phyloP scores from a whole-genome alignment of 257 asterid species.

The Ajuga chamaepitys region DNA sequence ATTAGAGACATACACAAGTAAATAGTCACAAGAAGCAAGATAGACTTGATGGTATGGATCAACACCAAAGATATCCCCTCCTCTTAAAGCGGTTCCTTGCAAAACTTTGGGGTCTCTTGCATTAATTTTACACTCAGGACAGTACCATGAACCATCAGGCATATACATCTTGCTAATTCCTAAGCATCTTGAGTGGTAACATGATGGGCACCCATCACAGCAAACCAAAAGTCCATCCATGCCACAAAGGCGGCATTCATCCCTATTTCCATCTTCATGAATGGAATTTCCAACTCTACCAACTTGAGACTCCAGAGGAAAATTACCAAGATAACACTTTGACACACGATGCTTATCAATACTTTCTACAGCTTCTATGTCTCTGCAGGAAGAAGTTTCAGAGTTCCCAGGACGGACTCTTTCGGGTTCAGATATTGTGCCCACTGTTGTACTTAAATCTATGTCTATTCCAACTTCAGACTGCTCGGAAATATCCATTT shows the following conservation, averaged over 20 bases:
- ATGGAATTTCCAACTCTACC: conserved; percentile 24
- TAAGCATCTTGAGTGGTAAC: conserved; percentile 76
- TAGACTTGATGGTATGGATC: conserved; percentile 60
- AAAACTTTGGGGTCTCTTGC: conserved; percentile 40
- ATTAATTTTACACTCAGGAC: conserved; percentile 74
- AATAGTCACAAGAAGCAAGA: conserved; percentile 66
- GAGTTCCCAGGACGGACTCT: conserved; percentile 55
- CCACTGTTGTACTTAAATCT: conserved; percentile 35
- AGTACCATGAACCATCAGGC: conserved; percentile 72
- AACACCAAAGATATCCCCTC: conserved; percentile 56
- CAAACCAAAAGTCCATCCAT: conserved; percentile 84
- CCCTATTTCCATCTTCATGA: conserved; percentile 70
- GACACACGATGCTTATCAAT: conserved; percentile 28
- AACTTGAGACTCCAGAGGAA: conserved; percentile 25
- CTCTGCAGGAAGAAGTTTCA: conserved; percentile 49
- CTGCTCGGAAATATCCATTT: conserved; percentile 61
- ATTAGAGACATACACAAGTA: conserved; percentile 66
- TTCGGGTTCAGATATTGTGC: conserved; percentile 36
- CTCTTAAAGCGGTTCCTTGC: conserved; percentile 45
- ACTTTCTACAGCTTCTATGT: conserved; percentile 28
- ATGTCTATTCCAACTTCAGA: conserved; percentile 56
- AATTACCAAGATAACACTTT: conserved; percentile 17
- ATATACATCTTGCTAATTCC: conserved; percentile 63
- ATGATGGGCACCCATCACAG: conserved; percentile 86
- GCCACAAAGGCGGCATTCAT: conserved; percentile 85